A percentile compares a stretch with the other conserved stretches of the same genome.
Evolutionary conservation across 345 rosid genomes (phyloP).

Genomic region (Eucalyptus shirleyi): DNA sequence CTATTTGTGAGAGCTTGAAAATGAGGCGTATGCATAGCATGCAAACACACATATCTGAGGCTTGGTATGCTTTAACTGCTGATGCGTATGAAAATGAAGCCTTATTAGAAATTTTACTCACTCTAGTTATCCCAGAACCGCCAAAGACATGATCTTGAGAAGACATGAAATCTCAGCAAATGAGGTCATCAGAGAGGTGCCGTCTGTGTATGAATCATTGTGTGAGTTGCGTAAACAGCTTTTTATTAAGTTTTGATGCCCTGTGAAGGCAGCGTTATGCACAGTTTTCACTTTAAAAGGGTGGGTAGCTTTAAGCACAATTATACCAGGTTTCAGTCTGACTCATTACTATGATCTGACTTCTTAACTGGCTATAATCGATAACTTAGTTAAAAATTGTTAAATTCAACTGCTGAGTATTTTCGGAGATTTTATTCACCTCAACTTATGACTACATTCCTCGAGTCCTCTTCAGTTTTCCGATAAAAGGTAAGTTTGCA

Average conservation of each 20-base stretch:
- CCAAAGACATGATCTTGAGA: slow-evolving; percentile 5
- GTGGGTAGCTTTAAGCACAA: not conserved
- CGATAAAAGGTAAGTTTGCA: not conserved
- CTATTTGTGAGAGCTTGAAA: slow-evolving; percentile 23
- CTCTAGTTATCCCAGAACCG: not conserved
- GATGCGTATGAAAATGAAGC: slow-evolving; percentile 34
- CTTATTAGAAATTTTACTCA: slow-evolving; percentile 5
- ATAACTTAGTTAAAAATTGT: not conserved
- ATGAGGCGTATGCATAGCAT: slow-evolving; percentile 57
- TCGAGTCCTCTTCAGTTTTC: not conserved
- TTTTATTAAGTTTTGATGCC: not conserved
- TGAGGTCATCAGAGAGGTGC: slow-evolving; percentile 77
- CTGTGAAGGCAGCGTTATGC: slow-evolving; percentile 52
- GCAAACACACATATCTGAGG: slow-evolving; percentile 73
- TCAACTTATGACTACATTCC: not conserved
- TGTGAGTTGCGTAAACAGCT: slow-evolving; percentile 54
- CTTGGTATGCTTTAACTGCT: slow-evolving; percentile 32
- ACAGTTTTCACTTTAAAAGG: not conserved
- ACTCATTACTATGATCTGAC: not conserved
- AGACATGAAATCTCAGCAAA: slow-evolving; percentile 67
- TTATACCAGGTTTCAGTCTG: not conserved
- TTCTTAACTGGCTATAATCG: not conserved
- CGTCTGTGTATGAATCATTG: slow-evolving; percentile 54
- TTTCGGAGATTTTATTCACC: not conserved
- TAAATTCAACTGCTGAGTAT: not conserved